Conservation (phyloP, 805 yeast genomes). For the Torulaspora gathmanii region DNA sequence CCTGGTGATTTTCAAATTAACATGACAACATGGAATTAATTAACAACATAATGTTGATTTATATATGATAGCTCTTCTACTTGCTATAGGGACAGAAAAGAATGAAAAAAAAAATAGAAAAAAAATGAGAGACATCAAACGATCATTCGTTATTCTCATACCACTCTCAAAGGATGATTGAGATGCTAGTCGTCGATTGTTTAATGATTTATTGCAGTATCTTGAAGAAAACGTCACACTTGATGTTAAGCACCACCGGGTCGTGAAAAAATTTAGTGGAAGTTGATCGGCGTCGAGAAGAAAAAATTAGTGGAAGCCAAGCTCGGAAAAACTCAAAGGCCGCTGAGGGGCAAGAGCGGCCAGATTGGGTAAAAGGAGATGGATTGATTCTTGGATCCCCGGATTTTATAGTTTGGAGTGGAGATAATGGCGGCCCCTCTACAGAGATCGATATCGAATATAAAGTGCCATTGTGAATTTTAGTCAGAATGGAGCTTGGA, state of each 20-base stretch:
- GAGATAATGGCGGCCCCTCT: neutral
- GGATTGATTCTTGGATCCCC: neutral
- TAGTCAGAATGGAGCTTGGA: neutral
- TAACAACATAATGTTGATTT: neutral
- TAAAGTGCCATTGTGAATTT: neutral
- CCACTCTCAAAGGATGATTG: neutral
- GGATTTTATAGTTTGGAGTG: neutral
- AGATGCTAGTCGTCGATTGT: neutral
- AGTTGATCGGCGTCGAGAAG: neutral
- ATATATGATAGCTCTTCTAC: neutral
- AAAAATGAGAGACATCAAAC: constrained; percentile 1
- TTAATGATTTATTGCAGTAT: neutral
- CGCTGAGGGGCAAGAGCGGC: neutral
- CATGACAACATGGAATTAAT: neutral
- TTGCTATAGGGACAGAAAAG: neutral
- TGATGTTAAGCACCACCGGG: neutral
- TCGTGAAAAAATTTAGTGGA: neutral
- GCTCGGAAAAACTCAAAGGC: neutral
- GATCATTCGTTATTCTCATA: neutral
- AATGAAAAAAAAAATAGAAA: neutral
- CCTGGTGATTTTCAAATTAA: neutral
- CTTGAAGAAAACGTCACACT: constrained; percentile 5
- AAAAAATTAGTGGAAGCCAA: constrained; percentile 4
- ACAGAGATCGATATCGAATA: neutral
- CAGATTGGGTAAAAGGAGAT: neutral